Base-by-base conservation (phyloP, 83 land plant genomes). In the Picea abies region DNA sequence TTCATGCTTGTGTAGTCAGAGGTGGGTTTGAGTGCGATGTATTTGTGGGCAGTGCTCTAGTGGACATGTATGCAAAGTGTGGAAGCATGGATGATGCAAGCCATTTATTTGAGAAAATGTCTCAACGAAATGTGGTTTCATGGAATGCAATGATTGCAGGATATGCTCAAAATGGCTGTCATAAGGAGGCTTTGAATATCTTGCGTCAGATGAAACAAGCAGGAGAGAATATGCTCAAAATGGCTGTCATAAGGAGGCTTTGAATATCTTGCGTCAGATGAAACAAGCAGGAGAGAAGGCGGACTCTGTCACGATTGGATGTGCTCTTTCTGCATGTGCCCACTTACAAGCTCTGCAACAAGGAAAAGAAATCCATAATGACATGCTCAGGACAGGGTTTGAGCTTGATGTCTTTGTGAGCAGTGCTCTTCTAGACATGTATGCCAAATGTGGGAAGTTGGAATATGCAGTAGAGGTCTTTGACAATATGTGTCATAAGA, bases 341-440 rank as follows among this genome's bases (percentile, higher is more conserved):
- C 78, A 84, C 35, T 84, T 52, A 76, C 88, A 81, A 61, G 83
- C 90, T n/a, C 41, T 86, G 1, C 58, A 82, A 56, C 80, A 71
- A n/a, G 95, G 95, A 70, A 89, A 85, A 72, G 77, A 84, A 39
- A 86, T 93, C 67, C 95, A 93, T 29, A 83, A 86, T 71, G 89
- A 89, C 73, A 91, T 91, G 85, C 84, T 91, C 69, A 89, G 84
- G 75, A 82, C 90, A 12, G 60, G 80, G 12, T 89, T 83, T 79
- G 26, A 14, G 0, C 88, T 90, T 3, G 84, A 88, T 0, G 84
- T 85, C 11, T 93, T 87, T 82, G 84, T 91, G 11, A 65, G 78
- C 17, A 91, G 85, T 4, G 85, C 89, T 75, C 78, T 93, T 26
- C 56, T 93, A 1, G 76, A 86, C 0, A 68, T 89, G 41, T 93